A percentile compares a stretch with the other conserved stretches of the same genome.
These are phyloP conservation scores for Plenodomus tracheiphilus DNA, from an alignment of 2,329 filamentous ascomycete genomes.

Conservation along the genomic window DNA sequence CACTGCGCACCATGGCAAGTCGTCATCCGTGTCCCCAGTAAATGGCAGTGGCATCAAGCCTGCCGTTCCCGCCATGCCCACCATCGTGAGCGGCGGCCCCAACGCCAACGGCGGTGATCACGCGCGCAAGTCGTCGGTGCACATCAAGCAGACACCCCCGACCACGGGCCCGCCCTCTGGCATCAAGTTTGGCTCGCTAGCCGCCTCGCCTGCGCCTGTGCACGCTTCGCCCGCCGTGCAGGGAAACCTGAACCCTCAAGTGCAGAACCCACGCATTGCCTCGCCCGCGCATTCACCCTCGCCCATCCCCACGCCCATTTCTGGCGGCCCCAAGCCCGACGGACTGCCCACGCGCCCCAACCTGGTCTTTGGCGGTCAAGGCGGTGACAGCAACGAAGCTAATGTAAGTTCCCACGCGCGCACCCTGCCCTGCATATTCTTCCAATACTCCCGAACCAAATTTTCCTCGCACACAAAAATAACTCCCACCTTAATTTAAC, in stretches of 20 bases:
- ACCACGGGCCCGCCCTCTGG: slow-evolving; percentile 56
- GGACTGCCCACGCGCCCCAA: slow-evolving; percentile 71
- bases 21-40: slow-evolving; percentile 67
- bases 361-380: slow-evolving; percentile 80
- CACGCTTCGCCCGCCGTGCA: slow-evolving; percentile 70
- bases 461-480: too few relatives aligned
- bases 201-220: slow-evolving; percentile 61
- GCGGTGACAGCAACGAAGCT: slow-evolving; percentile 67
- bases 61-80: slow-evolving; percentile 50
- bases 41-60: slow-evolving; percentile 69
- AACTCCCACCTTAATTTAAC: too few relatives aligned
- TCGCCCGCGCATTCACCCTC: slow-evolving; percentile 89
- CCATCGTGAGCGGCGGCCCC: slow-evolving; percentile 64
- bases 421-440: background rate
- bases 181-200: slow-evolving; percentile 82
- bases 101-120: slow-evolving; percentile 74
- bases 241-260: slow-evolving; percentile 59
- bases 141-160: slow-evolving; percentile 78
- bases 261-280: slow-evolving; percentile 69
- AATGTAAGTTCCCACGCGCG: slow-evolving; percentile 63
- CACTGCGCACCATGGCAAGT: slow-evolving; percentile 54
- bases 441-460: background rate
- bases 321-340: slow-evolving; percentile 80
- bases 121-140: slow-evolving; percentile 86
- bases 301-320: slow-evolving; percentile 88